A percentile compares a stretch with the other conserved stretches of the same genome.
These are phyloP conservation scores for Lentinula lateritia DNA, from an alignment of 768 basidiomycete genomes.

Conservation along the genomic window DNA sequence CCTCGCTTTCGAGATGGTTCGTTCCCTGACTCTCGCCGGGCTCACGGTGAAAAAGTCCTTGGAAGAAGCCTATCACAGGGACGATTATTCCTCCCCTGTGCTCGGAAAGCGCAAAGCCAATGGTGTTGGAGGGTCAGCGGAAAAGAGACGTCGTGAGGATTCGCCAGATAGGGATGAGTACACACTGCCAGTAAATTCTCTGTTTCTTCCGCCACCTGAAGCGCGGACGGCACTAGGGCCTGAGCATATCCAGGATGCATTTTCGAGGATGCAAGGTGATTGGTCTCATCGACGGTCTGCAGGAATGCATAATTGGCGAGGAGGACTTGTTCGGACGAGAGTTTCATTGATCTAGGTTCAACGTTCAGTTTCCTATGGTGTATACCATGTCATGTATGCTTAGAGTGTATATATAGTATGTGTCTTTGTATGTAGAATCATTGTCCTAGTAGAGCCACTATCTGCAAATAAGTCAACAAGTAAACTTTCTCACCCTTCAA, in stretches of 20 bases:
- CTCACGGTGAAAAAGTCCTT: conserved; percentile 77
- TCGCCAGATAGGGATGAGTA: conserved; percentile 64
- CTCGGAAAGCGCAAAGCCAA: conserved; percentile 67
- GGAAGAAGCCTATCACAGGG: conserved; percentile 64
- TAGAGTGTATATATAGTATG: too few relatives aligned
- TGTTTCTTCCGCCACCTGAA: conserved; percentile 81
- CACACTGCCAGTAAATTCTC: conserved; percentile 58
- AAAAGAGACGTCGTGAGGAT: conserved; percentile 51
- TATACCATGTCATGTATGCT: background rate
- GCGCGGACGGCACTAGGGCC: conserved; percentile 73
- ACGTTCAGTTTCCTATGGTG: background rate
- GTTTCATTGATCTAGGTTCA: conserved; percentile 65
- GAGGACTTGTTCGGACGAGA: conserved; percentile 73
- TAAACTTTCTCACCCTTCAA: background rate
- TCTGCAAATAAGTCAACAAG: background rate
- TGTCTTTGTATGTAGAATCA: background rate
- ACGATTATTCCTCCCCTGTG: conserved; percentile 59
- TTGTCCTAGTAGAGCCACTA: background rate
- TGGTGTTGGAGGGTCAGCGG: conserved; percentile 37
- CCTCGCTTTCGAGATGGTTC: conserved; percentile 95
- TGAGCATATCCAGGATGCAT: conserved; percentile 89
- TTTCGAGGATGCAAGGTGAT: conserved; percentile 83
- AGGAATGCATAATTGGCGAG: conserved; percentile 87
- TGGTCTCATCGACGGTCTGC: conserved; percentile 78
- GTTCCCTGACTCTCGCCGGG: conserved; percentile 85